Base-by-base conservation (phyloP, 768 basidiomycete genomes). In the Epithele typhae region DNA sequence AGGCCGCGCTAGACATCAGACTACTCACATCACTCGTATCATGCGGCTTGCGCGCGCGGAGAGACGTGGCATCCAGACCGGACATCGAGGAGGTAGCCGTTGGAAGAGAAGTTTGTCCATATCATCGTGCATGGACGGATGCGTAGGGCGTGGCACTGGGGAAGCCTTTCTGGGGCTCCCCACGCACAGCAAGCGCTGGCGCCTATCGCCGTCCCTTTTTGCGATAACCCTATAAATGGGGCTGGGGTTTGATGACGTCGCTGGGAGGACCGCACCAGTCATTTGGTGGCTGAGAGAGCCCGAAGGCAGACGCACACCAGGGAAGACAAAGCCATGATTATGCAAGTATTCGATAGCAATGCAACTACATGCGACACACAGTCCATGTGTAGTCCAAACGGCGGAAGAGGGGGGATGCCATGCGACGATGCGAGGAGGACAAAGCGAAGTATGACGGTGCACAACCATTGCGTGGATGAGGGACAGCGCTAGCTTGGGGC, bases 361-460 rank as follows among this genome's bases (percentile, higher is more conserved):
- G 30, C 46, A 41, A 52, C 50, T 39, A 47, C 32, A 42, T 10
- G 37, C 50, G 15, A 40, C 40, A 52, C 50, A 52, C 42, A 47
- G 15, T 52, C 49, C 46, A 47, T 41, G 40, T 39, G 45, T 17
- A 36, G 25, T 40, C 25, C 22, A 40, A 27, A 7, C 23, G 39
- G 50, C 46, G 43, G 47, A 38, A 52, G 46, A 34, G 46, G 39
- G 50, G 36, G 45, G 46, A 51, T 37, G 50, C 50, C 43, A 47
- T 46, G 41, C 41, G 50, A 46, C 32, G 37, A 25, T 27, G 41
- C 32, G 30, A 30, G 49, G 5, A 39, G 34, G 41, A 52, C 50
- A 52, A 47, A 52, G 50, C 50, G 32, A 52, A 18, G 32, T 41
- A 25, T 44, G 41, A 43, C 44, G 43, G 35, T 40, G 30, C 44